Evolutionary conservation across 176 grass and related monocot genomes (phyloP), one percentile per base, ranked within the genome.

Genomic region (Leersia perrieri): DNA sequence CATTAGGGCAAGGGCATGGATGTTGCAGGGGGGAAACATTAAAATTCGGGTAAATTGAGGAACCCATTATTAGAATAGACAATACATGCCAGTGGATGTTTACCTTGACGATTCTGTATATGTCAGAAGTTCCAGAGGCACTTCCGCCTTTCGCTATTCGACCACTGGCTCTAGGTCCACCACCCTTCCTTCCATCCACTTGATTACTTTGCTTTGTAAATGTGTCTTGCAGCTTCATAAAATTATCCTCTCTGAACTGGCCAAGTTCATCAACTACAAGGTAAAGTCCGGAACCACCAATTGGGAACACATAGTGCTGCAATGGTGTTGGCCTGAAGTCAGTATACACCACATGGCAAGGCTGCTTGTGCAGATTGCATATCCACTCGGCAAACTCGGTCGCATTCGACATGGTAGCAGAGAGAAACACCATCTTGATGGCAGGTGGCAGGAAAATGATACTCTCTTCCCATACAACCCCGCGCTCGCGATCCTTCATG

Each of bases 361-460:
- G 96, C 60, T 99, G 92, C 81, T 99, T 93, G 79, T 93, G 93
- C 76, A 99, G 79, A 76, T 88, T 88, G 78, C 96, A 95, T 84
- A 99, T 99, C 93, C 96, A 99, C 79, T 95, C 96, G 25, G 96
- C 96, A 90, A 99, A 99, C 87, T 99, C 93, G 1, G 92, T 95
- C 9, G 96, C 96, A 73, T 99, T 99, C 0, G 96, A 99, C 96
- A 95, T 99, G 61, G 96, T 99, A 40, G 96, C 95, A 28, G 95
- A 95, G 39, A 98, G 88, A 58, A 98, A 98, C 36, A 98, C 90
- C 95, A 98, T 98, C 90, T 98, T 98, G 80, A 98, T 98, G 22
- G 92, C 96, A 1, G 93, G 90, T 3, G 96, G 96, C 33, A 99
- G 80, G 82, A 99, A 99, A 31, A 99, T 87, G 84, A 95, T 99